Conservation (phyloP, 306 rosid genomes). For the Canavalia gladiata region DNA sequence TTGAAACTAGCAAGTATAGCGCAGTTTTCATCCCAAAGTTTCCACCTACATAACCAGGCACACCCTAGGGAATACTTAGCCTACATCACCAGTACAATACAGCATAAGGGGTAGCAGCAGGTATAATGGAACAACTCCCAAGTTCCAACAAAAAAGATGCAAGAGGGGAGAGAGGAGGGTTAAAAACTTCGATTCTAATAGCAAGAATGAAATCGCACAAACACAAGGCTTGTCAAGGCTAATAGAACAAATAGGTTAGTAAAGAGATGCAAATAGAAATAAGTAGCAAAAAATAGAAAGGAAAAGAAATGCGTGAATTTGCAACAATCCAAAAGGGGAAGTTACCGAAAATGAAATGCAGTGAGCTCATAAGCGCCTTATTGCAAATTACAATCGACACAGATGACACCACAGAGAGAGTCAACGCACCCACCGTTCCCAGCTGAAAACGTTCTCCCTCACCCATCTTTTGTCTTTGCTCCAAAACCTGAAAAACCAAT, state of each 20-base stretch:
- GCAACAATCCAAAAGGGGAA: conserved; percentile 29
- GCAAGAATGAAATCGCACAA: conserved; percentile 38
- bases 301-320: not conserved
- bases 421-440: conserved; percentile 92
- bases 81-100: conserved; percentile 28
- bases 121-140: conserved; percentile 10
- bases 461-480: conserved; percentile 66
- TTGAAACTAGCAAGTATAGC: conserved; percentile 43
- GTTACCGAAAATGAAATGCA: conserved; percentile 85
- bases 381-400: conserved; percentile 92
- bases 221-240: not conserved
- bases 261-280: not conserved
- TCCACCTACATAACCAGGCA: conserved; percentile 11
- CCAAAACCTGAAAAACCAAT: conserved; percentile 32
- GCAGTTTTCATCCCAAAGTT: conserved; percentile 33
- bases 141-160: conserved; percentile 10
- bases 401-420: conserved; percentile 88
- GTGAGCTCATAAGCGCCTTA: conserved; percentile 82
- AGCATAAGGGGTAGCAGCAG: conserved; percentile 35
- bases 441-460: conserved; percentile 84
- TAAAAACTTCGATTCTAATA: conserved; percentile 32
- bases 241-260: conserved; percentile 26
- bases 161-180: not conserved
- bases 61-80: conserved; percentile 30
- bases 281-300: not conserved